Evolutionary conservation across 306 rosid species (phyloP), one percentile per base, ranked within the genome.

Genomic region (Vigna trinervia): DNA sequence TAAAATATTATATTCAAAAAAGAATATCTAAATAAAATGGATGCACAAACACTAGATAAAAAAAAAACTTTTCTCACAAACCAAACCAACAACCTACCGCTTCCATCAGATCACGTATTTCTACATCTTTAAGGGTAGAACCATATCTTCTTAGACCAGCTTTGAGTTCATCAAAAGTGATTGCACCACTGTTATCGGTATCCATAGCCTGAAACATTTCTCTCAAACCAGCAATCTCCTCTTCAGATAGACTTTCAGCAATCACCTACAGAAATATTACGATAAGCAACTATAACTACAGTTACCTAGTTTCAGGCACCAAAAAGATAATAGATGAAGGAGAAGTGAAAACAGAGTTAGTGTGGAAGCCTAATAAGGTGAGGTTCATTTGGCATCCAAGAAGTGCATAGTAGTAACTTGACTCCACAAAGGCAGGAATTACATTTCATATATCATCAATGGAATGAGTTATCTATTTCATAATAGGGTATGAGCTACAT

Each of bases 131-230:
- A 85, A 93, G 83, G 79, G 97, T 93, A 61, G 98, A 91, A 77
- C 98, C 98, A 76, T 93, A 93, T 87, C 96, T 93, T 85, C 89
- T 87, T 83, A 93, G 84, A 74, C 98, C 98, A 76, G 98, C 97
- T 89, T 93, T 93, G 78, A 93, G 94, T 85, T 93, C 98, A 83
- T 93, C 98, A 75, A 93, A 93, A 71, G 98, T 93, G 77, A 93
- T 93, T 61, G 98, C 96, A 51, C 98, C 98, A 73, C 98, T 93
- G 79, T 84, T 88, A 85, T 93, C 98, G 28, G 98, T 93, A 86
- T 93, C 98, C 97, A 93, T 93, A 81, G 97, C 85, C 81, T 78
- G 78, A 66, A 93, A 93, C 97, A 93, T 91, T 79, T 93, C 98
- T 83, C 90, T 87, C 87, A 93, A 77, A 81, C 98, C 98, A 77